Conservation (phyloP, 1,284 basidiomycete species). For the Puccinia hordei region DNA sequence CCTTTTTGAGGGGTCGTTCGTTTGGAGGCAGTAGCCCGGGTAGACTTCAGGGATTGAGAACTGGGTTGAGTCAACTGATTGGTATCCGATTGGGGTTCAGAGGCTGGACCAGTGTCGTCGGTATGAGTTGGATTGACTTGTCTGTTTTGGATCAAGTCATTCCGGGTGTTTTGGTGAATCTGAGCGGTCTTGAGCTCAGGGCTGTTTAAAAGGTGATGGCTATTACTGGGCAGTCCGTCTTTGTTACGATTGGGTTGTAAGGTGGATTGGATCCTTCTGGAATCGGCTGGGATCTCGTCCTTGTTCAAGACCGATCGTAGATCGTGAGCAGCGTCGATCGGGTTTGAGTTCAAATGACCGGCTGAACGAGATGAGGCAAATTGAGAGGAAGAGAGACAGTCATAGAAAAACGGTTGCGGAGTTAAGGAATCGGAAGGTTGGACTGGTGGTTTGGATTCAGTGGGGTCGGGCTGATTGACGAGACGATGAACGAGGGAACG, state of each 20-base stretch:
- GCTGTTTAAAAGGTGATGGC: conserved; percentile 51
- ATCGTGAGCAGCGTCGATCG: not conserved
- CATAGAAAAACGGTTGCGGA: not conserved
- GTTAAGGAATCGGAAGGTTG: not conserved
- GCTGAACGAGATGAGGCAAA: conserved; percentile 9
- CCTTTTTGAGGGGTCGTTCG: conserved; percentile 1
- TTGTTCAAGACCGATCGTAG: conserved; percentile 18
- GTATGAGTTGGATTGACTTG: conserved; percentile 6
- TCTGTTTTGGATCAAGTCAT: not conserved
- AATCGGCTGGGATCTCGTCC: not conserved
- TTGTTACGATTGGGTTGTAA: conserved; percentile 29
- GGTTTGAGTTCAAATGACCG: not conserved
- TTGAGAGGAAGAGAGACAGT: conserved; percentile 24
- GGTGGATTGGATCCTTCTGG: not conserved
- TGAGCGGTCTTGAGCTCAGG: conserved; percentile 43
- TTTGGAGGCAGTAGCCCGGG: not conserved
- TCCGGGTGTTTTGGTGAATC: not conserved
- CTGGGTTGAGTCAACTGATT: conserved; percentile 13
- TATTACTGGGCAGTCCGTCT: conserved; percentile 50
- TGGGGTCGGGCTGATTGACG: conserved; percentile 25
- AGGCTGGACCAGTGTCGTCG: not conserved
- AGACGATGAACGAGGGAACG: conserved; percentile 47
- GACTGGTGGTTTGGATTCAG: not conserved
- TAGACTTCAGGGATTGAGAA: not conserved
- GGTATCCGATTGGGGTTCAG: conserved; percentile 3